A percentile compares a stretch with the other conserved stretches of the same genome.
These are phyloP conservation scores for Colletotrichum ledebouriae DNA, from an alignment of 2,329 filamentous ascomycete species.

Conservation along the genomic window DNA sequence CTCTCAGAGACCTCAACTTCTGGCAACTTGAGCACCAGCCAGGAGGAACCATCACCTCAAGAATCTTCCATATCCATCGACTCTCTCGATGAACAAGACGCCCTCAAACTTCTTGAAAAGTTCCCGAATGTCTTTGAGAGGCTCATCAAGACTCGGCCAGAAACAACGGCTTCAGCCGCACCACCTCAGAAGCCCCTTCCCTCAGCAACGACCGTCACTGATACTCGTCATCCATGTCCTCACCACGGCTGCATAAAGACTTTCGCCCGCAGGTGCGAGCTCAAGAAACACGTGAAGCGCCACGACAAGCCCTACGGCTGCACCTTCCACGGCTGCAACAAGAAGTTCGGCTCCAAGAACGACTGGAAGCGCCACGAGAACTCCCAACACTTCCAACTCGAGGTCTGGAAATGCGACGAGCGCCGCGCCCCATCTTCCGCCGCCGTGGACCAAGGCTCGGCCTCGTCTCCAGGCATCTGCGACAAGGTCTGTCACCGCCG, in stretches of 20 bases:
- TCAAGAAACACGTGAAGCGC: slow-evolving; percentile 84
- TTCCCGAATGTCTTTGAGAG: slow-evolving; percentile 52
- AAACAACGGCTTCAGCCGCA: slow-evolving; percentile 39
- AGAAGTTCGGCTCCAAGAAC: slow-evolving; percentile 89
- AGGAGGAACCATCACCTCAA: not conserved
- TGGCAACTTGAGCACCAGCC: not conserved
- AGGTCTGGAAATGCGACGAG: slow-evolving; percentile 79
- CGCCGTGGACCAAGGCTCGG: not conserved
- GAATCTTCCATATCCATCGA: not conserved
- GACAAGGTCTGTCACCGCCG: slow-evolving; percentile 69
- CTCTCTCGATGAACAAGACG: slow-evolving; percentile 7
- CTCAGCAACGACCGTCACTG: not conserved
- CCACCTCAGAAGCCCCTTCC: not conserved
- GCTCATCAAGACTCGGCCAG: slow-evolving; percentile 46
- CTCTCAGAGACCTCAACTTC: not conserved
- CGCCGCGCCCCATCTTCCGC: slow-evolving; percentile 18
- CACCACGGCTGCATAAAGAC: slow-evolving; percentile 57
- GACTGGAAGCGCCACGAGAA: slow-evolving; percentile 95
- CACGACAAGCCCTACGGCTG: slow-evolving; percentile 87
- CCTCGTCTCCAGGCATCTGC: slow-evolving; percentile 57
- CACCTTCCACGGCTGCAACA: slow-evolving; percentile 77
- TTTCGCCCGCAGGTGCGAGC: slow-evolving; percentile 66
- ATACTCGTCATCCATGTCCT: slow-evolving; percentile 26
- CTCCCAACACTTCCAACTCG: slow-evolving; percentile 79
- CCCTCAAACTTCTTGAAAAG: slow-evolving; percentile 45